These are phyloP conservation scores for Ballota nigra DNA, from an alignment of 257 asterid genomes.

Conservation along the genomic window DNA sequence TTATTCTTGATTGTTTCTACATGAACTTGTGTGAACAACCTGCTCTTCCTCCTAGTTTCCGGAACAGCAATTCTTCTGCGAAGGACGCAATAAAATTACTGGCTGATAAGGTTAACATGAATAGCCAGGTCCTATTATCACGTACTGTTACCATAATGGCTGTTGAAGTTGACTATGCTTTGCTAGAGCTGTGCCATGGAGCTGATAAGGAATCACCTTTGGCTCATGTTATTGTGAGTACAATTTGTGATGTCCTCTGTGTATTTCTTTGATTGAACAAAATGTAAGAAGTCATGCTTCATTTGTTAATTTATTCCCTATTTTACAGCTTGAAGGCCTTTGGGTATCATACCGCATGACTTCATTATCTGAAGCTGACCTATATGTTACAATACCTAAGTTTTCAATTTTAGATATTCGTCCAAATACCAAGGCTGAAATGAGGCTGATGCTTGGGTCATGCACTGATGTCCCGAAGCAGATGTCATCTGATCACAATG, in stretches of 20 bases:
- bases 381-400: conserved; percentile 81
- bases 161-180: conserved; percentile 70
- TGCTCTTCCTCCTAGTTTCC: conserved; percentile 86
- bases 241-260: conserved; percentile 3
- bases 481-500: conserved; percentile 49
- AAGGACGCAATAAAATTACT: conserved; percentile 85
- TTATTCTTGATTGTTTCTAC: conserved; percentile 79
- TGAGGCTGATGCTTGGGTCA: conserved; percentile 99
- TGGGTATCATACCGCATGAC: conserved; percentile 98
- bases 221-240: conserved; percentile 94
- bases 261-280: conserved; percentile 11
- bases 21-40: conserved; percentile 89
- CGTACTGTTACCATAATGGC: conserved; percentile 86
- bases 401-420: conserved; percentile 89
- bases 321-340: conserved; percentile 90
- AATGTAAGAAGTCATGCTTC: conserved; percentile 10
- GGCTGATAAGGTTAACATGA: conserved; percentile 88
- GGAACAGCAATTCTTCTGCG: conserved; percentile 68
- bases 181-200: conserved; percentile 84
- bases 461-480: conserved; percentile 72
- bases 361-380: conserved; percentile 90
- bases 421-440: conserved; percentile 89
- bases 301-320: conserved; percentile 14
- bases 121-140: conserved; percentile 86
- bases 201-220: conserved; percentile 79